Conservation (phyloP, 192 early-diverging fungal genomes). For the Podila minutissima region DNA sequence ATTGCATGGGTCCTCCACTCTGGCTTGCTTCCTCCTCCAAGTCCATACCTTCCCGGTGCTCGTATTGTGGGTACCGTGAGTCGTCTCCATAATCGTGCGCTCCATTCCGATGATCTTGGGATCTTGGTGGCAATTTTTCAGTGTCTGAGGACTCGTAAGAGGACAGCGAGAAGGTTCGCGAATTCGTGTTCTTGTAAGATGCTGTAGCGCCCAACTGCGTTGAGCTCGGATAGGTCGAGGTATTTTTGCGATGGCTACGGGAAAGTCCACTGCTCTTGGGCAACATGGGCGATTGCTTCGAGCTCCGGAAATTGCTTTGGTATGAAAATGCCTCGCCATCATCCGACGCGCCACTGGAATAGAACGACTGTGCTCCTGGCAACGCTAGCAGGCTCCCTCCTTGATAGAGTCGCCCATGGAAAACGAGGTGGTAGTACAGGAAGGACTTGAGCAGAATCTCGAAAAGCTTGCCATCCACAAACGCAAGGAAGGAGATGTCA, state of each 20-base stretch:
- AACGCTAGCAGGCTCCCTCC: constrained; percentile 9
- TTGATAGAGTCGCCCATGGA: constrained; percentile 33
- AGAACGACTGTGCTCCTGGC: constrained; percentile 25
- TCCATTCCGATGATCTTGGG: background rate
- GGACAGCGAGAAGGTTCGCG: constrained; percentile 11
- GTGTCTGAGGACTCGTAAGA: constrained; percentile 40
- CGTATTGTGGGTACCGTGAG: background rate
- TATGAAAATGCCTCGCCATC: constrained; percentile 48
- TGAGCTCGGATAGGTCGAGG: constrained; percentile 16
- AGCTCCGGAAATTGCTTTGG: constrained; percentile 36
- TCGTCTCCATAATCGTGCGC: background rate
- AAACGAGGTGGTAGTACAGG: constrained; percentile 43
- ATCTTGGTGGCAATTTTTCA: constrained; percentile 9
- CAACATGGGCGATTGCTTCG: constrained; percentile 14
- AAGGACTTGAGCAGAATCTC: constrained; percentile 40
- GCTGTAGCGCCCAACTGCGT: constrained; percentile 9
- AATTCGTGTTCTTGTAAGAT: background rate
- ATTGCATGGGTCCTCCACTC: constrained; percentile 31
- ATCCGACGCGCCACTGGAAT: constrained; percentile 45
- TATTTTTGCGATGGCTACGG: constrained; percentile 2
- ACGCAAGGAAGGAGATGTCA: constrained; percentile 35
- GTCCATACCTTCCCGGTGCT: background rate
- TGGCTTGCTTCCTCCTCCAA: constrained; percentile 38
- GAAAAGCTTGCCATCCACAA: constrained; percentile 34
- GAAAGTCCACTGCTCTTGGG: constrained; percentile 7